These are phyloP conservation scores for Gloeophyllum trabeum DNA, from an alignment of 768 basidiomycete genomes.

Conservation along the genomic window DNA sequence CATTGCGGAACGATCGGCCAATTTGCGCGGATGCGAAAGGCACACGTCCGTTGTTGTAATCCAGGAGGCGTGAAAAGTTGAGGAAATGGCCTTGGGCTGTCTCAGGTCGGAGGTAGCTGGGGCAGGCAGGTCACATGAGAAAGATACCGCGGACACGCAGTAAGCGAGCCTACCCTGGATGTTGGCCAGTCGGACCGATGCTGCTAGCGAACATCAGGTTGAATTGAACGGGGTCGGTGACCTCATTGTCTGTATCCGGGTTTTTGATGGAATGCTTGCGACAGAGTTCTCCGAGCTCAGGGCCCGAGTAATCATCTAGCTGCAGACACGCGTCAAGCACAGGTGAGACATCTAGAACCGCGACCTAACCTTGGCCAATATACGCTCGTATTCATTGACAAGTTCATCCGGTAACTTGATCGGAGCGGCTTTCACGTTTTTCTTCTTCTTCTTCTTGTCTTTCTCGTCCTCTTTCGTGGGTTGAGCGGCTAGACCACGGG, in stretches of 20 bases:
- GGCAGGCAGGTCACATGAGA: not conserved
- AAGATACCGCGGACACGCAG: not conserved
- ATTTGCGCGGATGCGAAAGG: slow-evolving; percentile 98
- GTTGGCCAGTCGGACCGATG: slow-evolving; percentile 95
- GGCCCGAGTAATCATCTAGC: slow-evolving; percentile 92
- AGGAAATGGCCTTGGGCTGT: slow-evolving; percentile 99
- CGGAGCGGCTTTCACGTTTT: slow-evolving; percentile 62
- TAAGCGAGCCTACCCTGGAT: slow-evolving; percentile 62
- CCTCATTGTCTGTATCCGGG: slow-evolving; percentile 88
- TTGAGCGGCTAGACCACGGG: slow-evolving; percentile 63
- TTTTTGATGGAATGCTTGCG: slow-evolving; percentile 70
- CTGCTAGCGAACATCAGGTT: slow-evolving; percentile 98
- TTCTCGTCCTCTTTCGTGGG: slow-evolving; percentile 37
- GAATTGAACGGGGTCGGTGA: slow-evolving; percentile 89
- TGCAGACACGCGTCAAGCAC: slow-evolving; percentile 18
- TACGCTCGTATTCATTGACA: slow-evolving; percentile 67
- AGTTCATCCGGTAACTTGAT: slow-evolving; percentile 65
- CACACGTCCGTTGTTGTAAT: slow-evolving; percentile 94
- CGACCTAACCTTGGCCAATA: slow-evolving; percentile 74
- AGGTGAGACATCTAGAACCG: slow-evolving; percentile 3
- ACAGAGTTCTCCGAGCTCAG: slow-evolving; percentile 82
- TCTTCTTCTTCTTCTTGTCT: slow-evolving; percentile 65
- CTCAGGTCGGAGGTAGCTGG: slow-evolving; percentile 89
- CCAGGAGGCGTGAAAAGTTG: slow-evolving; percentile 93
- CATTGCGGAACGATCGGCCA: slow-evolving; percentile 93